These are phyloP conservation scores for Berberis vulgaris DNA, from an alignment of 164 flowering plant species.

Conservation along the genomic window DNA sequence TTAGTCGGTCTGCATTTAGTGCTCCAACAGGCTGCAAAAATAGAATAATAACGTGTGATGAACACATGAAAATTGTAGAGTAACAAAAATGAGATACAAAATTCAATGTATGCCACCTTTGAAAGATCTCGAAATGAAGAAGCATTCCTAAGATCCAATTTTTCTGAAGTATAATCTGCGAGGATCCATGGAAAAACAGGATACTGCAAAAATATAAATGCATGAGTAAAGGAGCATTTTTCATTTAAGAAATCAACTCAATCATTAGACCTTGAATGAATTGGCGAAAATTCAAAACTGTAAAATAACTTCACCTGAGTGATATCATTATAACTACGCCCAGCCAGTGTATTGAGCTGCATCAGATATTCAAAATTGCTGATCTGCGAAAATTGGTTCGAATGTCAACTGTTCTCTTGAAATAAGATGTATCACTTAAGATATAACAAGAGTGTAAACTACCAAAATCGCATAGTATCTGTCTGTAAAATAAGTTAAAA, in stretches of 20 bases:
- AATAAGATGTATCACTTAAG: background rate
- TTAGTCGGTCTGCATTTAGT: conserved; percentile 65
- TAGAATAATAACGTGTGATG: background rate
- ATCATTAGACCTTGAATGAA: background rate
- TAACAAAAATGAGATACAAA: background rate
- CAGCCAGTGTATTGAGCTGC: conserved; percentile 97
- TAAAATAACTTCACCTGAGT: conserved; percentile 59
- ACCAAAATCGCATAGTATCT: conserved; percentile 8
- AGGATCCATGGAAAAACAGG: conserved; percentile 99
- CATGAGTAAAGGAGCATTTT: background rate
- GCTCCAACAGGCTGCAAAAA: conserved; percentile 94
- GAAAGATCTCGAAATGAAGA: conserved; percentile 85
- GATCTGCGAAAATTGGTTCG: conserved; percentile 50
- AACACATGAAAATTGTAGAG: background rate
- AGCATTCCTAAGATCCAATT: conserved; percentile 64
- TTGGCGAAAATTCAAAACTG: conserved; percentile 1
- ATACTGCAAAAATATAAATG: conserved; percentile 50
- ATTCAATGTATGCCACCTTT: conserved; percentile 42
- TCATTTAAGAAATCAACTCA: no score
- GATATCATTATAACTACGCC: conserved; percentile 97
- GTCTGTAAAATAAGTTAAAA: no score
- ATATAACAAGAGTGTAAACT: background rate
- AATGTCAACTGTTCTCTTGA: background rate
- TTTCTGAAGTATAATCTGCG: conserved; percentile 77
- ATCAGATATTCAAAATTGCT: conserved; percentile 98